Conservation (phyloP, 176 grass and related monocot species). For the Secale cereale region DNA sequence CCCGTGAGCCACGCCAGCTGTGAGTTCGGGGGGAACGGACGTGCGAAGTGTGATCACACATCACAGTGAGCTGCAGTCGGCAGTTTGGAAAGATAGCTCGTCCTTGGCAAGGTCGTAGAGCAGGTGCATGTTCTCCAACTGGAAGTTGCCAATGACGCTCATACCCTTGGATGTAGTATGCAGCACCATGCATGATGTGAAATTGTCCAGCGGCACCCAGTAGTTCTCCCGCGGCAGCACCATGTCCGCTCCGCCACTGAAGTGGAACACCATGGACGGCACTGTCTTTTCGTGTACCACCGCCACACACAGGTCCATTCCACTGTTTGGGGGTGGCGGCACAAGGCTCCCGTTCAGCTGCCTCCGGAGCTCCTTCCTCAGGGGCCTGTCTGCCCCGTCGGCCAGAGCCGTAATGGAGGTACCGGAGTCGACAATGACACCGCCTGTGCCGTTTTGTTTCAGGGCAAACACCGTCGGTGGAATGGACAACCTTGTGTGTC, state of each 20-base stretch:
- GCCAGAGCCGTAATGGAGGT: background rate
- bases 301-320: background rate
- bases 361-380: background rate
- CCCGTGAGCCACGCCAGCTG: too few relatives aligned
- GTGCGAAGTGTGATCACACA: too few relatives aligned
- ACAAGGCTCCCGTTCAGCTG: conserved; percentile 4
- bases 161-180: accelerated
- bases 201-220: background rate
- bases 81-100: background rate
- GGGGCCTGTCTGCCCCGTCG: background rate
- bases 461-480: background rate
- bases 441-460: background rate
- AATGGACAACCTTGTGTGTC: background rate
- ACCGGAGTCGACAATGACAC: conserved; percentile 28
- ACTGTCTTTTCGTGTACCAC: background rate
- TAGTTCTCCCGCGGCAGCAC: background rate
- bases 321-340: background rate
- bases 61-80: conserved; percentile 6
- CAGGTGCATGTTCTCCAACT: conserved; percentile 17
- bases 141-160: conserved; percentile 12
- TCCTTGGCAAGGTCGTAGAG: conserved; percentile 4
- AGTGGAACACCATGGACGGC: background rate
- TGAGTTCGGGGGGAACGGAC: too few relatives aligned
- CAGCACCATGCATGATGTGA: conserved; percentile 14
- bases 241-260: too few relatives aligned